Conservation (phyloP, 2,329 filamentous ascomycete genomes). For the Aureobasidium sp. region DNA sequence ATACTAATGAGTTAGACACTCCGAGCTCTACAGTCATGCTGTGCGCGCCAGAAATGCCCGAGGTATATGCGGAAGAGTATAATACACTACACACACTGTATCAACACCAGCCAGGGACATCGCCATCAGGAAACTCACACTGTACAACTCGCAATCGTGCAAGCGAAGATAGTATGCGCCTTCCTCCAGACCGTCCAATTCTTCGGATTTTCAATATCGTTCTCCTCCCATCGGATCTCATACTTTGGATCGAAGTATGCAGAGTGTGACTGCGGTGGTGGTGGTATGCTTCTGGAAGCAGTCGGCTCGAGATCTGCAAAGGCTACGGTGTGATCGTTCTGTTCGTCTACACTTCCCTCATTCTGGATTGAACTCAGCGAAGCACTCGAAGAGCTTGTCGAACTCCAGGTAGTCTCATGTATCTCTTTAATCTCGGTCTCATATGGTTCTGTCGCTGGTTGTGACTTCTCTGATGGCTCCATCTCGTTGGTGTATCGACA, state of each 20-base stretch:
- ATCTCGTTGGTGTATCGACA: background rate
- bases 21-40: background rate
- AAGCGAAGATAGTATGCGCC: background rate
- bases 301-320: conserved; percentile 7
- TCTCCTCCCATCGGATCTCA: conserved; percentile 1
- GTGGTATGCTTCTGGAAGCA: background rate
- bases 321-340: background rate
- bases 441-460: background rate
- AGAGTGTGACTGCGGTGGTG: background rate
- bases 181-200: conserved; percentile 5
- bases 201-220: background rate
- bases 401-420: background rate
- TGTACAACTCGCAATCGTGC: background rate
- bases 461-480: background rate
- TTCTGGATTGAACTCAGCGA: background rate
- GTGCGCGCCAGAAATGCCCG: background rate
- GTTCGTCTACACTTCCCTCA: background rate
- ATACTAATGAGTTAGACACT: background rate
- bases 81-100: background rate
- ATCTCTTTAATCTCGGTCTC: background rate
- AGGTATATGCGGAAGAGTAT: conserved; percentile 6
- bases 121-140: background rate
- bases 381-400: background rate
- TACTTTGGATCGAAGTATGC: background rate
- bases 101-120: background rate